Evolutionary conservation across 1,139 yeast genomes (phyloP).

Genomic region (Neolecta irregularis): DNA sequence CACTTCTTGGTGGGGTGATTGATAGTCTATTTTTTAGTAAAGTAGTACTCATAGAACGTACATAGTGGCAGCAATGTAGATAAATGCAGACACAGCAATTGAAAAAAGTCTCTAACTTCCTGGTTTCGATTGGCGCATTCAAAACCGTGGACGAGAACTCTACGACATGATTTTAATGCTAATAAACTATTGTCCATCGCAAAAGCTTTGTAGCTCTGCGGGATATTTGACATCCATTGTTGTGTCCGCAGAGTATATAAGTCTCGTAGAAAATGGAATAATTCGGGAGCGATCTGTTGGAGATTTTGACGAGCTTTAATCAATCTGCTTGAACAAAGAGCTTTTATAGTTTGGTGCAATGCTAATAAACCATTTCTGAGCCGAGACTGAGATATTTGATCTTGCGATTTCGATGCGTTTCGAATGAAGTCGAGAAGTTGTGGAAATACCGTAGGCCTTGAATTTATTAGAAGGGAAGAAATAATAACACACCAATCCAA

Average conservation of each 20-base stretch:
- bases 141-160: slow-evolving; percentile 63
- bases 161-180: slow-evolving; percentile 55
- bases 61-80: slow-evolving; percentile 35
- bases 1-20: too few species aligned
- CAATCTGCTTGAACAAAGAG: slow-evolving; percentile 56
- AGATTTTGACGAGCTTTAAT: slow-evolving; percentile 71
- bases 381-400: slow-evolving; percentile 43
- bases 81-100: slow-evolving; percentile 43
- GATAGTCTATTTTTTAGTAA: too few species aligned
- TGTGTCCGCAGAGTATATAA: slow-evolving; percentile 46
- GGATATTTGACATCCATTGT: slow-evolving; percentile 36
- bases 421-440: slow-evolving; percentile 35
- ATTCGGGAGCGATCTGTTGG: slow-evolving; percentile 42
- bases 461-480: background rate
- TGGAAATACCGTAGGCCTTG: slow-evolving; percentile 14
- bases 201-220: background rate
- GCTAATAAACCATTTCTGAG: slow-evolving; percentile 47
- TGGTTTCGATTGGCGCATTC: slow-evolving; percentile 50
- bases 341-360: slow-evolving; percentile 62
- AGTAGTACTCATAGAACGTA: slow-evolving; percentile 31
- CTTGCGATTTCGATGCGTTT: slow-evolving; percentile 27
- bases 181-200: slow-evolving; percentile 19
- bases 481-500: slow-evolving; percentile 41
- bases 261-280: slow-evolving; percentile 44
- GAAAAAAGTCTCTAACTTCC: slow-evolving; percentile 45